Evolutionary conservation across 345 rosid species (phyloP).

Genomic region (Clarkia xantiana): DNA sequence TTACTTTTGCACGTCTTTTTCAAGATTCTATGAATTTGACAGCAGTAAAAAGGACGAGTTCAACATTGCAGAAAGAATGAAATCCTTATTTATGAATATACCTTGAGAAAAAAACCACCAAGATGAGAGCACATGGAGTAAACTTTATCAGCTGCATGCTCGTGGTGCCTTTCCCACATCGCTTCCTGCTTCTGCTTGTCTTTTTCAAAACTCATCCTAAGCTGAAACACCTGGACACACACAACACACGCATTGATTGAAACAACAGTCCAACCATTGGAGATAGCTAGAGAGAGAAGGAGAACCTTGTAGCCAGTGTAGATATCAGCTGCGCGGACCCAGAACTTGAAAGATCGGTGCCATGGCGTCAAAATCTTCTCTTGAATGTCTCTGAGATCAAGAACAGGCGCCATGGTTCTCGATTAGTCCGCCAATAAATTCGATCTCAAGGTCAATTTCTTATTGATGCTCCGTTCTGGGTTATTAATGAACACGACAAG

Average conservation of each 20-base stretch:
- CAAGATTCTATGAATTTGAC: no score
- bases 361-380: slow-evolving; percentile 53
- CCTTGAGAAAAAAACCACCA: slow-evolving; percentile 97
- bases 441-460: no score
- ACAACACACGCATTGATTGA: no score
- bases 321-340: slow-evolving; percentile 71
- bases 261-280: no score
- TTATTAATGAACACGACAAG: no score
- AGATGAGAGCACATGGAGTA: slow-evolving; percentile 75
- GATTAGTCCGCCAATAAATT: no score
- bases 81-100: slow-evolving; percentile 11
- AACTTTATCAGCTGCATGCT: slow-evolving; percentile 74
- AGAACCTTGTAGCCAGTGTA: slow-evolving; percentile 76
- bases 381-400: slow-evolving; percentile 50
- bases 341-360: slow-evolving; percentile 91
- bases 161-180: slow-evolving; percentile 89
- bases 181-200: slow-evolving; percentile 55
- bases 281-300: no score
- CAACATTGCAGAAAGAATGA: not conserved
- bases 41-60: no score
- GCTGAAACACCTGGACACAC: slow-evolving; percentile 28
- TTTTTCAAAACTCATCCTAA: slow-evolving; percentile 65
- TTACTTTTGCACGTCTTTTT: no score
- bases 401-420: slow-evolving; percentile 22
- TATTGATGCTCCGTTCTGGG: no score